Base-by-base conservation (phyloP, 2,329 filamentous ascomycete genomes). In the Phaeosphaeriaceae sp. region DNA sequence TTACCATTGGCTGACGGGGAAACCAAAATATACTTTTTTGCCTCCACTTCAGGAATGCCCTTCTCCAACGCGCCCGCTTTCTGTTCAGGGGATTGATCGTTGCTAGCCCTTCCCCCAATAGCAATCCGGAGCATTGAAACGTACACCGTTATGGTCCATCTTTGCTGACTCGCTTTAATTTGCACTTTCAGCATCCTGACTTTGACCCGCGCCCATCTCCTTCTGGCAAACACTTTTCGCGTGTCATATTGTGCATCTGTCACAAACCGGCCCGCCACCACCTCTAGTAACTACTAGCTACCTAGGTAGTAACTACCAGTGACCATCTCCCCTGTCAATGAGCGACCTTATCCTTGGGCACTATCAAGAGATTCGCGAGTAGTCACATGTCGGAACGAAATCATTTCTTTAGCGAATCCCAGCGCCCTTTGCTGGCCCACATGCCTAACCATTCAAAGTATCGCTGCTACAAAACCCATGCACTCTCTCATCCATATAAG, bases 321-420 rank as follows among this genome's bases (percentile, higher is more conserved):
- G 16, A 32, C 17, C n/a, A 7, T 36, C 20, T 15, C 8, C 42
- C 42, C 34, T 52, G 41, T 47, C 35, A 54, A 44, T 38, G 46
- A 40, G 15, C 58, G 46, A 48, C 46, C 47, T 33, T 36, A 46
- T 39, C 29, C 39, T 32, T 36, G 28, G 46, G 41, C 47, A 47
- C 50, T 35, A 49, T 39, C 42, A 46, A 37, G 38, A 55, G 47
- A 60, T 58, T 56, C 18, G 50, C 45, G 36, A 46, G 58, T 63
- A 58, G 60, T 56, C 58, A 55, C 58, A 60, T 61, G 15, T 33
- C 21, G 38, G 41, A 20, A 50, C 44, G 34, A 36, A 42, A 36
- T 55, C 50, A 59, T 58, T 46, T 60, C 48, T 52, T 56, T 50
- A 37, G 35, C 34, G 33, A 46, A 29, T 26, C 50, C 36, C 36